Conservation (phyloP, 2,329 filamentous ascomycete species). For the Paecilomyces fulvus region DNA sequence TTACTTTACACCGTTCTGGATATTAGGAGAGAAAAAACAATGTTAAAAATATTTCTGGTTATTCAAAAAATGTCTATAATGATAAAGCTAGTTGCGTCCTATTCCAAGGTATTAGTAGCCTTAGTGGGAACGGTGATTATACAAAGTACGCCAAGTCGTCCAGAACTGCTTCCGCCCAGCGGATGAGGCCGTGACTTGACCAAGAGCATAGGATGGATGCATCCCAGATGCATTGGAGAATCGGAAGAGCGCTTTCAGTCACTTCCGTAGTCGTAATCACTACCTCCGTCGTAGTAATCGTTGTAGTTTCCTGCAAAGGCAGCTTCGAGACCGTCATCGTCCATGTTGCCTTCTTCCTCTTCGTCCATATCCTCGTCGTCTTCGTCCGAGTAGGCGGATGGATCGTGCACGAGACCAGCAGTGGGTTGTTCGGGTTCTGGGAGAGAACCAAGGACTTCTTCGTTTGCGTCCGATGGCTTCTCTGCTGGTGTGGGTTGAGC, state of each 20-base stretch:
- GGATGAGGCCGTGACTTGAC: neutral
- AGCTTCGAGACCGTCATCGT: slow-evolving; percentile 25
- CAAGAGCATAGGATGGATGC: neutral
- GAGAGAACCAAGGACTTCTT: slow-evolving; percentile 17
- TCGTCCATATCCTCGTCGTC: slow-evolving; percentile 20
- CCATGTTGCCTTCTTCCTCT: slow-evolving; percentile 27
- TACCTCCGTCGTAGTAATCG: slow-evolving; percentile 23
- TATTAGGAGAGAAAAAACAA: no score
- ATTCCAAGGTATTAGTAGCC: neutral
- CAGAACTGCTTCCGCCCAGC: neutral
- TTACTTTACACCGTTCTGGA: no score
- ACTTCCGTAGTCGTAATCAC: slow-evolving; percentile 28
- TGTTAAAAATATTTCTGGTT: no score
- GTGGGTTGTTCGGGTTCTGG: slow-evolving; percentile 6
- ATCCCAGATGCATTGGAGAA: neutral
- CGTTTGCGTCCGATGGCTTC: slow-evolving; percentile 11
- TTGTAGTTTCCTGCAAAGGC: slow-evolving; percentile 30
- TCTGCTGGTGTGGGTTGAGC: slow-evolving; percentile 6
- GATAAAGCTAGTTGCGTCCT: neutral
- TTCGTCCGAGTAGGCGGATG: slow-evolving; percentile 8
- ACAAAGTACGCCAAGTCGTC: neutral
- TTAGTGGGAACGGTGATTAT: neutral
- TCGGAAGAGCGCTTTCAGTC: slow-evolving; percentile 9
- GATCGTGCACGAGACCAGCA: slow-evolving; percentile 13
- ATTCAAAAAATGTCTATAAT: neutral